phyloP scores from a whole-genome alignment of 2,329 filamentous ascomycete species.

The Mycogone perniciosa region DNA sequence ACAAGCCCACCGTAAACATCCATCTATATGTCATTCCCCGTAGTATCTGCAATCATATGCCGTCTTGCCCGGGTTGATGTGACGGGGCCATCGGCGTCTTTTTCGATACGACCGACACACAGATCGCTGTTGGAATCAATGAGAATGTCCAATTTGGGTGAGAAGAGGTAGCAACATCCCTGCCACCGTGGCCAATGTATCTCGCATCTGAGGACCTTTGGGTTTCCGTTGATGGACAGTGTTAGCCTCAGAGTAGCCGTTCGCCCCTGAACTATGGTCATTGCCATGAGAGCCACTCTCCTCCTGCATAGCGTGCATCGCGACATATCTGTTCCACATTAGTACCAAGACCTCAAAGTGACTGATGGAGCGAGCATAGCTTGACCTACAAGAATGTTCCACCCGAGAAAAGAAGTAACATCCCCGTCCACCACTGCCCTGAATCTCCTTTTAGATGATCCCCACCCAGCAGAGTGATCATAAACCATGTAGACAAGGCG shows the following conservation, averaged over 20 bases:
- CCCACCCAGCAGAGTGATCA: slow-evolving; percentile 68
- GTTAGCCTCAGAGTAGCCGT: slow-evolving; percentile 49
- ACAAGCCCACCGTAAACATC: not conserved
- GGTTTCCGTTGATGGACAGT: slow-evolving; percentile 42
- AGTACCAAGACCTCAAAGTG: not conserved
- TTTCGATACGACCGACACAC: too few relatives aligned
- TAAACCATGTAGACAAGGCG: slow-evolving; percentile 73
- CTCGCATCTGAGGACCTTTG: slow-evolving; percentile 55
- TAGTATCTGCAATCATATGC: not conserved
- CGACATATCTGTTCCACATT: slow-evolving; percentile 64
- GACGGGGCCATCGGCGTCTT: too few relatives aligned
- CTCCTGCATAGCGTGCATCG: slow-evolving; percentile 98
- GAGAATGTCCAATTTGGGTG: slow-evolving; percentile 72
- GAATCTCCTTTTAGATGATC: slow-evolving; percentile 50
- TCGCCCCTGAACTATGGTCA: slow-evolving; percentile 42
- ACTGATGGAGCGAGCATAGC: not conserved
- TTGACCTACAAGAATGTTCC: slow-evolving; percentile 82
- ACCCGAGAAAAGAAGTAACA: slow-evolving; percentile 88
- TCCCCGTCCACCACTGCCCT: slow-evolving; percentile 83
- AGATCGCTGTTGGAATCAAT: slow-evolving; percentile 29
- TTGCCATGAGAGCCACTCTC: slow-evolving; percentile 46
- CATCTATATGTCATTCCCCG: not conserved
- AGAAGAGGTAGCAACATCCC: slow-evolving; percentile 75
- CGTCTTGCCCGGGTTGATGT: too few relatives aligned
- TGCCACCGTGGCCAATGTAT: slow-evolving; percentile 62